Base-by-base conservation (phyloP, 371 early-diverging fungal genomes). In the Mortierella sp. region DNA sequence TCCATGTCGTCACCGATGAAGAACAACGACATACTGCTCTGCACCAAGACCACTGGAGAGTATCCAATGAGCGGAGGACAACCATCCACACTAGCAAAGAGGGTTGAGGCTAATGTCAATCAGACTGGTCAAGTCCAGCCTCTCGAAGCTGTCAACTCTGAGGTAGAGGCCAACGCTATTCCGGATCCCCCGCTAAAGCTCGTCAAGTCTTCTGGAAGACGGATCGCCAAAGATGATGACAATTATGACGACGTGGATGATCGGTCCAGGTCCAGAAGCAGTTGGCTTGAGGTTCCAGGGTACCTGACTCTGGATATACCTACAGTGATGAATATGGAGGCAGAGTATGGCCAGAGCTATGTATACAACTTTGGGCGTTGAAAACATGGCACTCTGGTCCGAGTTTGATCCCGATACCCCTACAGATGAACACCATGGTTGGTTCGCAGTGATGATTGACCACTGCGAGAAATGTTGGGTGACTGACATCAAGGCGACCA, bases 381-480 rank as follows among this genome's bases (percentile, higher is more conserved):
- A 74, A 58, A 74, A 74, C 54, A 2, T 74, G 30, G 69, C 69
- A 1, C 46, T 74, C 6, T 61, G 53, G 62, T 74, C 76, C 8
- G 61, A 68, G 12, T 43, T 60, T 47, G 61, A 68, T 26, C 60
- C 54, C 0, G 16, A n/a, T n/a, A 46, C 61, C 28, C 10, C 43
- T 0, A 21, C 47, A 9, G 65, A 74, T 26, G 74, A 68, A 23
- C 42, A 21, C 1, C 76, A 74, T 24, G 76, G 31, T 19, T 74
- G 69, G 70, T 74, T 26, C 16, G 62, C 69, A 4, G 63, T 65
- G 12, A 2, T 49, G 51, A 54, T 69, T n/a, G 66, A 74, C 23
- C 51, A 74, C 16, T 74, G 76, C 9, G 53, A 69, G 48, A 43
- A 74, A 41, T 73, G 74, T 34, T 73, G 74, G 74, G 68, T 50